Evolutionary conservation across 768 basidiomycete species (phyloP).

Genomic region (Crassisporium funariophilum): DNA sequence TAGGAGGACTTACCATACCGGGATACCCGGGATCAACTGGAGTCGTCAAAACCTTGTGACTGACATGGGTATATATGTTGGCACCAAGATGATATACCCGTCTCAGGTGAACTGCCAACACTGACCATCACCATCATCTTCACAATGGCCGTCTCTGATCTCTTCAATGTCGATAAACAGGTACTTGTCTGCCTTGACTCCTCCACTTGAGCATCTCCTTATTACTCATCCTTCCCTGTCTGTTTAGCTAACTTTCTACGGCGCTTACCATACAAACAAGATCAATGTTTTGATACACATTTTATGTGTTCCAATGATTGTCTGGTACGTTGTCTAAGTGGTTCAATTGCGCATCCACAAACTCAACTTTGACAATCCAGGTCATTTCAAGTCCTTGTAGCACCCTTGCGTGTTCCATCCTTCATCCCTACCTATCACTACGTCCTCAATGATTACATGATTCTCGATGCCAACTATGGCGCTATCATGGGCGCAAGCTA

Average conservation of each 20-base stretch:
- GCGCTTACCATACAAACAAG: constrained; percentile 86
- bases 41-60: no score
- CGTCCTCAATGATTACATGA: constrained; percentile 59
- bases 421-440: constrained; percentile 57
- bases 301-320: constrained; percentile 78
- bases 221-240: constrained; percentile 10
- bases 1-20: background rate
- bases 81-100: no score
- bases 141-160: constrained; percentile 36
- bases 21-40: background rate
- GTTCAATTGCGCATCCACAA: no score
- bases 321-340: constrained; percentile 57
- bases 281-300: constrained; percentile 86
- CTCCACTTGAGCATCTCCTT: background rate
- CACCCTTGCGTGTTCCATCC: constrained; percentile 51
- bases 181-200: constrained; percentile 35
- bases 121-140: constrained; percentile 18
- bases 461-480: constrained; percentile 70
- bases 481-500: constrained; percentile 61
- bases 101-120: constrained; percentile 7
- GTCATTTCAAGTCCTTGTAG: constrained; percentile 59
- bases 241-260: constrained; percentile 84
- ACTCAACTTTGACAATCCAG: no score
- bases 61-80: no score
- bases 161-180: constrained; percentile 75